phyloP scores from a whole-genome alignment of 1,284 basidiomycete species.

The Neolentinus lepideus region DNA sequence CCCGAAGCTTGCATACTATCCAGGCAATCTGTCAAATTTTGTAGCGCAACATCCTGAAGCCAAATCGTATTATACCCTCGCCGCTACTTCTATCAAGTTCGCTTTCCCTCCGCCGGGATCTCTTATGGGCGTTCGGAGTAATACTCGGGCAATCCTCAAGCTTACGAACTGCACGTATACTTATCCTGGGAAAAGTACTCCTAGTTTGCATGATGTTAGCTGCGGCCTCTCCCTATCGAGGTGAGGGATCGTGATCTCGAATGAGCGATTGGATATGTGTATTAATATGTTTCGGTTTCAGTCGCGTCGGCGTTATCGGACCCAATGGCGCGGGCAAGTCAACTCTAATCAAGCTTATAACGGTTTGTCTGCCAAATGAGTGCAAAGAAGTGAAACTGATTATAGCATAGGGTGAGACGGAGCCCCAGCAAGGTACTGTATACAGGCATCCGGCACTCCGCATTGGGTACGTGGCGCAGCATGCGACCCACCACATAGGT shows the following conservation, averaged over 20 bases:
- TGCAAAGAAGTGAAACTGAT: constrained; percentile 2
- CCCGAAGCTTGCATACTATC: constrained; percentile 83
- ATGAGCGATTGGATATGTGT: constrained; percentile 4
- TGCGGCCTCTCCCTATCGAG: constrained; percentile 90
- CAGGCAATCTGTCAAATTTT: constrained; percentile 90
- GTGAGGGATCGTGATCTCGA: constrained; percentile 29
- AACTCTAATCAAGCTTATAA: constrained; percentile 95
- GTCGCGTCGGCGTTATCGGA: constrained; percentile 86
- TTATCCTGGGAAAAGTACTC: constrained; percentile 82
- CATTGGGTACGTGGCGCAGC: constrained; percentile 97
- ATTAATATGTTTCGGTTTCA: constrained; percentile 22
- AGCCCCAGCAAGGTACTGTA: constrained; percentile 88
- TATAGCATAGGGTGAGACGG: constrained; percentile 73
- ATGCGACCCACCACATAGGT: constrained; percentile 94
- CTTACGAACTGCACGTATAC: constrained; percentile 91
- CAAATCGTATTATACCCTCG: constrained; percentile 95
- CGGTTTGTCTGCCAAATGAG: constrained; percentile 36
- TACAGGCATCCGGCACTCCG: constrained; percentile 96
- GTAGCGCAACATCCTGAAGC: constrained; percentile 92
- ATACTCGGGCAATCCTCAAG: constrained; percentile 95
- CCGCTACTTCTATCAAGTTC: constrained; percentile 94
- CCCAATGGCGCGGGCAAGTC: constrained; percentile 79
- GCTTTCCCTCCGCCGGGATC: constrained; percentile 95
- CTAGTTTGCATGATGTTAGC: constrained; percentile 85
- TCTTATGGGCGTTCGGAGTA: constrained; percentile 95